phyloP scores from a whole-genome alignment of 2,329 filamentous ascomycete species.

The Exophiala calicioides region DNA sequence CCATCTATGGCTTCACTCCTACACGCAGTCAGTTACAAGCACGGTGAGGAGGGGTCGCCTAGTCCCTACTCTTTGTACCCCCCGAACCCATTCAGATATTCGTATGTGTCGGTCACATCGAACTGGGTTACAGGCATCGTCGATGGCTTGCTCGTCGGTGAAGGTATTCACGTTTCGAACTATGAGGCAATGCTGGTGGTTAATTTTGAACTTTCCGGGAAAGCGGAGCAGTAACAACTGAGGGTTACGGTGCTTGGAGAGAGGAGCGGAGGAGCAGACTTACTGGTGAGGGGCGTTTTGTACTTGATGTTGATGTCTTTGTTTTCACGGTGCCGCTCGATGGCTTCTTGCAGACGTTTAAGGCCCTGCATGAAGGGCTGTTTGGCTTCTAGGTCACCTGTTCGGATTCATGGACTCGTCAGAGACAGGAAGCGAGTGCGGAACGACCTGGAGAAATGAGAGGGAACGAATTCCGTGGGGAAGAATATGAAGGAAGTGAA shows the following conservation, averaged over 20 bases:
- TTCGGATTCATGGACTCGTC: conserved; percentile 12
- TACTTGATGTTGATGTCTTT: conserved; percentile 34
- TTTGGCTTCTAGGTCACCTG: conserved; percentile 23
- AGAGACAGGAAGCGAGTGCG: conserved; percentile 28
- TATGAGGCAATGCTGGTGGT: conserved; percentile 10
- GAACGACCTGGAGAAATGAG: conserved; percentile 25
- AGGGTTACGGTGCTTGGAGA: conserved; percentile 5
- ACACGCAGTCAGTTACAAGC: conserved; percentile 10
- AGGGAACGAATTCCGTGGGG: conserved; percentile 28
- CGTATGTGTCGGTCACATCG: conserved; percentile 66
- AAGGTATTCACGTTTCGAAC: conserved; percentile 33
- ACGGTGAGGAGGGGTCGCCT: neutral
- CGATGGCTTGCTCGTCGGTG: conserved; percentile 32
- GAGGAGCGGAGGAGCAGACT: conserved; percentile 13
- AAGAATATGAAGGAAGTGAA: conserved; percentile 24
- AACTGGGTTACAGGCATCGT: conserved; percentile 67
- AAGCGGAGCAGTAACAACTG: neutral
- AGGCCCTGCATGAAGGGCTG: conserved; percentile 32
- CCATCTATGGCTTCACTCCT: conserved; percentile 76
- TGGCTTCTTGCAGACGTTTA: conserved; percentile 30
- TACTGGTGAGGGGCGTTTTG: conserved; percentile 33
- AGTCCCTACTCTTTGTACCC: conserved; percentile 69
- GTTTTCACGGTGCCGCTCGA: conserved; percentile 31
- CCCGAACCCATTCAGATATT: conserved; percentile 76
- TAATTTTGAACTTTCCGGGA: neutral